phyloP scores from a whole-genome alignment of 2,329 filamentous ascomycete species.

The Botryosphaeria dothidea region DNA sequence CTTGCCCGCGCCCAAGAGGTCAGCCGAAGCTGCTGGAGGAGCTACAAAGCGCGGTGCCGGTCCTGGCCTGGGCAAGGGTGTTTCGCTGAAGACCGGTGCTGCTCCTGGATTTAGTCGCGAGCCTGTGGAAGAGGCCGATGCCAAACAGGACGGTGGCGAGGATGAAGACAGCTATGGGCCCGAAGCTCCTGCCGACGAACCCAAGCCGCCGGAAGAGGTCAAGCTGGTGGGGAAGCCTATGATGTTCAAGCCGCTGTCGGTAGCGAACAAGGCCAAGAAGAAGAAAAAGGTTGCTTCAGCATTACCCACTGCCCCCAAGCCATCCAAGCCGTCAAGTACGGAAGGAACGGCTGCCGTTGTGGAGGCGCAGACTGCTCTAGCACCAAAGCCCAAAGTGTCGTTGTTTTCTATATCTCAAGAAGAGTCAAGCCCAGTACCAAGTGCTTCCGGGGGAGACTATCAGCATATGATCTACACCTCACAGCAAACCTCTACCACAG shows the following conservation, averaged over 20 bases:
- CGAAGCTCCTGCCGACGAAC: slow-evolving; percentile 30
- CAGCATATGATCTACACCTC: slow-evolving; percentile 38
- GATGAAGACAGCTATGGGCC: not conserved
- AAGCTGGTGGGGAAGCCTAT: slow-evolving; percentile 76
- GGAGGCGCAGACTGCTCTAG: not conserved
- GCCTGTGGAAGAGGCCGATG: slow-evolving; percentile 39
- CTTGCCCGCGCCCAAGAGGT: slow-evolving; percentile 77
- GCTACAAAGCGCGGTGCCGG: slow-evolving; percentile 35
- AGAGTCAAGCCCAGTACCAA: slow-evolving; percentile 32
- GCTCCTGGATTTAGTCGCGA: slow-evolving; percentile 78
- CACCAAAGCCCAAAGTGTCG: slow-evolving; percentile 59
- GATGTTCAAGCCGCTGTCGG: slow-evolving; percentile 87
- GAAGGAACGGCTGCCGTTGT: not conserved
- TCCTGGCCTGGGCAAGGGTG: slow-evolving; percentile 52
- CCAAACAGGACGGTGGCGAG: slow-evolving; percentile 16
- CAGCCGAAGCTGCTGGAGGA: slow-evolving; percentile 30
- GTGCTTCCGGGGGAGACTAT: slow-evolving; percentile 32
- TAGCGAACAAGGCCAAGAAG: slow-evolving; percentile 72
- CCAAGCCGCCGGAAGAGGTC: slow-evolving; percentile 58
- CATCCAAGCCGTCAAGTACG: not conserved
- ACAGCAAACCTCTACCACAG: not conserved
- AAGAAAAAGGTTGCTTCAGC: slow-evolving; percentile 51
- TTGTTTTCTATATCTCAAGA: slow-evolving; percentile 65
- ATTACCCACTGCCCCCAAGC: not conserved
- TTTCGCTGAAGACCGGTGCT: slow-evolving; percentile 80